Base-by-base conservation (phyloP, 2,329 filamentous ascomycete species). In the Escovopsis sp. region DNA sequence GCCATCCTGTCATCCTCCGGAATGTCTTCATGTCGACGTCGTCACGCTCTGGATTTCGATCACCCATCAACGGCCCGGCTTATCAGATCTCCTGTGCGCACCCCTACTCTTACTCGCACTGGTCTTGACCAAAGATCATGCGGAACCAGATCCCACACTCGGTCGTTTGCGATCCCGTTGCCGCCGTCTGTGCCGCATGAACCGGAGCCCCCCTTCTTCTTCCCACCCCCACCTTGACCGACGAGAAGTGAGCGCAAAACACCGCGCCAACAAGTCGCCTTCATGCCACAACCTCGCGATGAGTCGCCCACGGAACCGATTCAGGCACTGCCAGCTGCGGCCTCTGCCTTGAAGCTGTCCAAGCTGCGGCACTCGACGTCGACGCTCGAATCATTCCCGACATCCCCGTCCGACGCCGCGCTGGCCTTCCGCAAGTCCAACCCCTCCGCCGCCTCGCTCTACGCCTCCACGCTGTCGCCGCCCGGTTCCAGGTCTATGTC, bases 221-320 rank as follows among this genome's bases (percentile, higher is more conserved):
- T n/a, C n/a, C n/a, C n/a, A n/a, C 34, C 28, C 16, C 21, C 28
- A 35, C 34, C 35, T n/a, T 31, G 23, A 31, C 19, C 35, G 28
- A 33, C 38, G 35, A 35, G 15, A 40, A 31, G 35, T 31, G 15
- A 36, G 39, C 39, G 41, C 36, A 42, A n/a, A 37, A 32, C 30
- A 43, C 39, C 39, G 39, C 40, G 35, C 36, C 43, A 30, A 45
- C n/a, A n/a, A 25, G 43, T 47, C 54, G 56, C 51, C 58, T 72
- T 67, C 63, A 83, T 83, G 78, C 75, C 75, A 70, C 68, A 74
- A 58, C 63, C 70, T 55, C 64, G 79, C 73, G 73, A 65, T 62
- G 62, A 68, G 51, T 61, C 71, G 53, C 67, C 72, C 48, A 65
- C 72, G 60, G 71, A 78, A 58, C 73, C 77, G 54, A 70, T 79